Conservation (phyloP, 2,329 filamentous ascomycete species). For the Aureobasidium musti region DNA sequence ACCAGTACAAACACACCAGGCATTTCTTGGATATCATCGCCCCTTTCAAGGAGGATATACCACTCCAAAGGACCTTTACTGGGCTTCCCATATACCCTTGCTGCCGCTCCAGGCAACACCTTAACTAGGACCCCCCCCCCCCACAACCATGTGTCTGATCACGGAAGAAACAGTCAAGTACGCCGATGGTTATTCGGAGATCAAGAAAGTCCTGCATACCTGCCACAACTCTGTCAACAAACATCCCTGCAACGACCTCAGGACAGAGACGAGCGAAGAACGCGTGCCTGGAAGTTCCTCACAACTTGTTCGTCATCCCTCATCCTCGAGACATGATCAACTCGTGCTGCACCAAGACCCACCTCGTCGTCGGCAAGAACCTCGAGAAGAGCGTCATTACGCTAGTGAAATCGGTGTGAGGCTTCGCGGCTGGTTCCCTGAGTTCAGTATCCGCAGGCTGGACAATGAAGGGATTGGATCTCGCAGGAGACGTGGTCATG, state of each 20-base stretch:
- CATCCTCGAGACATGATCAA: background rate
- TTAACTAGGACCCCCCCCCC: no score
- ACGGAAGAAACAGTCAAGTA: background rate
- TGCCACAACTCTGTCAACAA: background rate
- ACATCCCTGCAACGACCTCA: background rate
- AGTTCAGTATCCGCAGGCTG: background rate
- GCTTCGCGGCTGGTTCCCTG: background rate
- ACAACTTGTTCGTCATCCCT: background rate
- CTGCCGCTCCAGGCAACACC: background rate
- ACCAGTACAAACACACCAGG: background rate
- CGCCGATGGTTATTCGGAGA: background rate
- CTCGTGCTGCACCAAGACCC: constrained; percentile 10
- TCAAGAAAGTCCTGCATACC: background rate
- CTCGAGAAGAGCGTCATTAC: constrained; percentile 6
- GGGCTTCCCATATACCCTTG: background rate
- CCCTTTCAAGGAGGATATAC: background rate
- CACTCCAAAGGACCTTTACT: background rate
- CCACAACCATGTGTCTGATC: constrained; percentile 6
- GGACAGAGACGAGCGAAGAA: background rate
- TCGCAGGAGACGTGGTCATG: background rate
- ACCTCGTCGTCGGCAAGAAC: background rate
- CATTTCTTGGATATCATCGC: background rate
- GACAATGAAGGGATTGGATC: background rate
- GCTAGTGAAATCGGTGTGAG: background rate
- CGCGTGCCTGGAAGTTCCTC: background rate